Base-by-base conservation (phyloP, 345 rosid genomes). In the Camelina laxa region DNA sequence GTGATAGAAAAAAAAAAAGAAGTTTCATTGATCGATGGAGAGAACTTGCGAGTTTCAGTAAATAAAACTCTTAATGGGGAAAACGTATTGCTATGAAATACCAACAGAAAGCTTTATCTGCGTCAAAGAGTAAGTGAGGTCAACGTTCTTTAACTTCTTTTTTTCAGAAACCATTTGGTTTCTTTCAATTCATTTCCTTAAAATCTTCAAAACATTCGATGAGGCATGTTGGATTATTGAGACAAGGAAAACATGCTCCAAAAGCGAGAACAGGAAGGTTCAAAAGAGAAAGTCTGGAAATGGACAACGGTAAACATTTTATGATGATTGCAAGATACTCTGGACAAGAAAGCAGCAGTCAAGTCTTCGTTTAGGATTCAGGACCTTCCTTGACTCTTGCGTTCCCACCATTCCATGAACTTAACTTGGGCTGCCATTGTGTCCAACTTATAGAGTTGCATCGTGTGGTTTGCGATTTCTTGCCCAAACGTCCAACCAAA, bases 381-480 rank as follows among this genome's bases (percentile, higher is more conserved):
- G 50, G 78, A 73, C 69, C 76, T 63, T 75, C 80, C 75, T 42
- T 69, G 83, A 42, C 53, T 53, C 80, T 89, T 92, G 62, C 48
- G 82, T 82, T 92, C 87, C 97, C 96, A 90, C 99, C 98, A 95
- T 78, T 93, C 96, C 87, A 93, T 12, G 76, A 89, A 93, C 89
- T 91, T 93, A 27, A 74, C 85, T 80, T 95, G 96, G 1, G 99
- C 96, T 1, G 87, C 84, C 92, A 85, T 59, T n/a, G 98, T 88
- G 76, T 95, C 97, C 84, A 92, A 14, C 85, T 83, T 87, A 77
- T 95, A 95, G 20, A 92, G 96, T 60, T 90, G 98, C 67, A 80
- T 65, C 21, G 82, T 73, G 61, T 92, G 99, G 82, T 80, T 88
- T 2, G 91, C 94, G 2, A 89, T 9, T 79, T 92, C 97, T 17